Evolutionary conservation across 495 filamentous ascomycete species (phyloP).

Genomic region (Podospora bellae-mahoneyi): DNA sequence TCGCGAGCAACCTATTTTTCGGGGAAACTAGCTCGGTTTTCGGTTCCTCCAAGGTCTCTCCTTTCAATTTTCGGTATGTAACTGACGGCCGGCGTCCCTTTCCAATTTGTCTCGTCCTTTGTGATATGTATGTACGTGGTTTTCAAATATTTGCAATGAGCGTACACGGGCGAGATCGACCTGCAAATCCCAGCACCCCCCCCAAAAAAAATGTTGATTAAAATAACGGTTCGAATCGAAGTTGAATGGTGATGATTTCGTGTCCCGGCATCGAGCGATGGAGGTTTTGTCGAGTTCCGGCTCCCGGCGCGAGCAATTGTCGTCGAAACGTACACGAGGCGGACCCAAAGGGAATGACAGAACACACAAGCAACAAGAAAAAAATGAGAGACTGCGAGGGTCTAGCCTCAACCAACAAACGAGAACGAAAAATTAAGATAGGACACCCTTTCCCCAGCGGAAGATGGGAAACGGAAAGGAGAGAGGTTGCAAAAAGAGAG

Average conservation of each 20-base stretch:
- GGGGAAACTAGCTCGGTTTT: slow-evolving; percentile 12
- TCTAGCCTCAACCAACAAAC: slow-evolving; percentile 15
- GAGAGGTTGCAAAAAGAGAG: slow-evolving; percentile 9
- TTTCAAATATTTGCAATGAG: slow-evolving; percentile 11
- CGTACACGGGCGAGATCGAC: slow-evolving; percentile 32
- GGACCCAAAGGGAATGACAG: slow-evolving; percentile 25
- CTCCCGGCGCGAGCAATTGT: slow-evolving; percentile 7
- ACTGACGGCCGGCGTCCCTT: slow-evolving; percentile 50
- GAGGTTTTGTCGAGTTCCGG: not conserved
- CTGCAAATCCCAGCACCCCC: slow-evolving; percentile 32
- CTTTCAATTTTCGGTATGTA: slow-evolving; percentile 13
- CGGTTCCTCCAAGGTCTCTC: slow-evolving; percentile 1
- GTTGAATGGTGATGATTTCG: slow-evolving; percentile 19
- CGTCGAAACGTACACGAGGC: slow-evolving; percentile 31
- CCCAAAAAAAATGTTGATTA: slow-evolving; percentile 17
- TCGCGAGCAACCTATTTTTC: slow-evolving; percentile 14
- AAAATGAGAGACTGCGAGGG: slow-evolving; percentile 13
- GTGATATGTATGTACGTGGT: not conserved
- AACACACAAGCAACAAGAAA: slow-evolving; percentile 22
- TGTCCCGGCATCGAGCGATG: slow-evolving; percentile 19
- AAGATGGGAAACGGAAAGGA: slow-evolving; percentile 5
- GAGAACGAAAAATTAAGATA: slow-evolving; percentile 12
- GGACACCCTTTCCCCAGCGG: slow-evolving; percentile 14
- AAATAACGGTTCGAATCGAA: slow-evolving; percentile 19
- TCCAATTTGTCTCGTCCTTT: slow-evolving; percentile 2